These are phyloP conservation scores for Xylaria digitata DNA, from an alignment of 2,329 filamentous ascomycete species.

Conservation along the genomic window DNA sequence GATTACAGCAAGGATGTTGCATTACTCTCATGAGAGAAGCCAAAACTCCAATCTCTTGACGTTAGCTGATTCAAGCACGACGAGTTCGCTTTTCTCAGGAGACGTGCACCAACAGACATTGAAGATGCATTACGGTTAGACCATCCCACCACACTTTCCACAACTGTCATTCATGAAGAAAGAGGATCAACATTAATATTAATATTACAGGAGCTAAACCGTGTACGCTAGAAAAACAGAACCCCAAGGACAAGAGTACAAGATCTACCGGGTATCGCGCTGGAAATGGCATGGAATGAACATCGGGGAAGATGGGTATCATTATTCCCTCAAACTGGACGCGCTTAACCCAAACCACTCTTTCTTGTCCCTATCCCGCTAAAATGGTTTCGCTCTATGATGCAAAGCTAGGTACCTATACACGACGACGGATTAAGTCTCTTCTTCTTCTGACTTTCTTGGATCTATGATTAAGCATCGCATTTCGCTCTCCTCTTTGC, in stretches of 20 bases:
- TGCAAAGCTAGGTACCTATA: not conserved
- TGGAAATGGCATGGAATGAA: constrained; percentile 3
- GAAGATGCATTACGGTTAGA: too few relatives aligned
- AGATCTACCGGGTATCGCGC: constrained; percentile 3
- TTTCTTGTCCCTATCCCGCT: not conserved
- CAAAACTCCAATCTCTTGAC: not conserved
- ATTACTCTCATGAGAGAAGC: not conserved
- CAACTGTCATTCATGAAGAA: too few relatives aligned
- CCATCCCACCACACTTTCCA: not conserved
- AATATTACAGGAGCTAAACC: not conserved
- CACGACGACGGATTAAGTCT: not conserved
- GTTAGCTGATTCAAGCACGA: not conserved
- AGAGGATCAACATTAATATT: not conserved
- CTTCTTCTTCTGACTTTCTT: not conserved
- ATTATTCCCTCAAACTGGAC: not conserved
- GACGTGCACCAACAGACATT: too few relatives aligned
- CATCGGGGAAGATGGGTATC: not conserved
- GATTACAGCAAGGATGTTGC: too few relatives aligned
- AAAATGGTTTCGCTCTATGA: not conserved
- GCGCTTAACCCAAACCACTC: constrained; percentile 5
- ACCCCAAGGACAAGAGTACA: not conserved
- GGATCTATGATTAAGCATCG: too few relatives aligned
- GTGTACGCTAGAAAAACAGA: constrained; percentile 9
- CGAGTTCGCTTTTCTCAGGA: too few relatives aligned
- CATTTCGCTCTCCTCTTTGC: too few relatives aligned